Conservation (phyloP, 139 green algal genomes). For the Microglena sp. region DNA sequence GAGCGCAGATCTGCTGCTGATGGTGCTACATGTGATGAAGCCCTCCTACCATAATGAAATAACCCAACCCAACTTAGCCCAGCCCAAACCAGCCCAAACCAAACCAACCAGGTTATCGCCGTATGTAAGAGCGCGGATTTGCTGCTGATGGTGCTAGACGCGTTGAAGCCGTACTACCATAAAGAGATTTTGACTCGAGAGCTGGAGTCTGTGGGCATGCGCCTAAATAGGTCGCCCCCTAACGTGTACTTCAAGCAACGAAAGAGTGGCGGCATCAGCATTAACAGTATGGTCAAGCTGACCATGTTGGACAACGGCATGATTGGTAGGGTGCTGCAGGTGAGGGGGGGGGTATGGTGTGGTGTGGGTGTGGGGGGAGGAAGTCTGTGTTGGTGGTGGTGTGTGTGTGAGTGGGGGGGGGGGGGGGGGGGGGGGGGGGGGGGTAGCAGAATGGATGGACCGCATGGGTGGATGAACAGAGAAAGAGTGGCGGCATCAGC, state of each 20-base stretch:
- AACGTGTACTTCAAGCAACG: conserved; percentile 92
- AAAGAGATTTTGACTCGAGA: conserved; percentile 90
- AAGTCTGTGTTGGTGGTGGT: background rate
- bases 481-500: background rate
- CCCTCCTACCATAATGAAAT: too few species aligned
- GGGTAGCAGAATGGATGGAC: background rate
- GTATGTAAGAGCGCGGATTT: conserved; percentile 96
- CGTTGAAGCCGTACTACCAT: conserved; percentile 86
- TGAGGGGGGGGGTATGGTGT: background rate
- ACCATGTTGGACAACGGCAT: conserved; percentile 91
- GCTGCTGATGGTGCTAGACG: conserved; percentile 98
- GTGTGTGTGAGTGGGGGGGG: too few species aligned
- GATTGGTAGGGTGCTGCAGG: conserved; percentile 76
- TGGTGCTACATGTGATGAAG: too few species aligned
- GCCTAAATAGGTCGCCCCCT: conserved; percentile 80
- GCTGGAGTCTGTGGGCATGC: conserved; percentile 88
- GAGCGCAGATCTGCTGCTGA: too few species aligned
- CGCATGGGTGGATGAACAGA: background rate
- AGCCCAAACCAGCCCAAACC: too few species aligned
- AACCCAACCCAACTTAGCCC: too few species aligned
- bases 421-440: background rate
- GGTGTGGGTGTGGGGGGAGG: background rate
- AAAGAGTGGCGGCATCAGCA: conserved; percentile 88
- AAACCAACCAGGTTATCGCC: conserved; percentile 97
- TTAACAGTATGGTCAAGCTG: conserved; percentile 77